These are phyloP conservation scores for Isoetes engelmannii DNA, from an alignment of 83 land plant genomes.

Conservation along the genomic window DNA sequence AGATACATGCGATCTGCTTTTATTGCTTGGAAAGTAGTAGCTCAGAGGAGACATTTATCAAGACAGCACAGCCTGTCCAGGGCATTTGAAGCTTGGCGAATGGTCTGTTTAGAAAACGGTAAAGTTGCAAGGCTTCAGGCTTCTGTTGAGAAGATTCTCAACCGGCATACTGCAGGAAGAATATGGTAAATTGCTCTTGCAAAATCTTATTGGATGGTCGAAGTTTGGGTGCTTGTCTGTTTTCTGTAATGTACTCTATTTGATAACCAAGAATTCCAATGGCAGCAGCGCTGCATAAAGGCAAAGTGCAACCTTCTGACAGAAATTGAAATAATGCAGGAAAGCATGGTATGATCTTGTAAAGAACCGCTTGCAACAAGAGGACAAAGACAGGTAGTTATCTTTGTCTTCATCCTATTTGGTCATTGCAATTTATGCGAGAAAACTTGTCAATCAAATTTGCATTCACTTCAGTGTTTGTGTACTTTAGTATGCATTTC, in stretches of 20 bases:
- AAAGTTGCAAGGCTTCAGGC: conserved; percentile 11
- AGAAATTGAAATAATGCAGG: conserved; percentile 13
- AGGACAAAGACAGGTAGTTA: conserved; percentile 22
- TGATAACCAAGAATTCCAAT: neutral
- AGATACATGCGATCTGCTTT: conserved; percentile 26
- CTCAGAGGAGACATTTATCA: neutral
- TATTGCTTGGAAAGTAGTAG: conserved; percentile 21
- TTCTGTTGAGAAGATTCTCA: conserved; percentile 15
- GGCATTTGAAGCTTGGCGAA: conserved; percentile 19
- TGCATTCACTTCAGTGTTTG: too few relatives aligned
- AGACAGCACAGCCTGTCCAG: neutral
- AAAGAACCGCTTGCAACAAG: neutral
- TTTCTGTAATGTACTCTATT: neutral
- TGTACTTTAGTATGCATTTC: too few relatives aligned
- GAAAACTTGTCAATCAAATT: too few relatives aligned
- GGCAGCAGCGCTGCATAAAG: neutral
- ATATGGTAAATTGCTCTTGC: conserved; percentile 9
- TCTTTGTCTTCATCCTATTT: neutral
- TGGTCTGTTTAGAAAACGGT: neutral
- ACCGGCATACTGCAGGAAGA: conserved; percentile 12
- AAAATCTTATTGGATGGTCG: neutral
- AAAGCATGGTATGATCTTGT: conserved; percentile 24
- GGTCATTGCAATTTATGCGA: too few relatives aligned
- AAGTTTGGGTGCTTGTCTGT: neutral
- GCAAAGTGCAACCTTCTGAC: neutral